A percentile compares a stretch with the other conserved stretches of the same genome.
Conservation (phyloP, 2,329 filamentous ascomycete genomes). For the Verticillium nonalfalfae region DNA sequence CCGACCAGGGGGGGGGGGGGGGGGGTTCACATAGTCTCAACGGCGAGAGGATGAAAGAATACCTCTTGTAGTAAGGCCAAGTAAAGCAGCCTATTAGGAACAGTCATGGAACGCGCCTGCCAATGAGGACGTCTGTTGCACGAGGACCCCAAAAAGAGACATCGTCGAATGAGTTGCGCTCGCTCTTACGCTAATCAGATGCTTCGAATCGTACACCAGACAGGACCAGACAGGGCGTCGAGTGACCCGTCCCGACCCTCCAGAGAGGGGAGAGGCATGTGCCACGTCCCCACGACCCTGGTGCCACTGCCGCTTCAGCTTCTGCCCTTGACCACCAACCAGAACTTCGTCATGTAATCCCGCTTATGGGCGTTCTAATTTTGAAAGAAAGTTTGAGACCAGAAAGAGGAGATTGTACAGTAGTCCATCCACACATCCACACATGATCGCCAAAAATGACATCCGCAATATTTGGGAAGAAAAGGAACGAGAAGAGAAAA, state of each 20-base stretch:
- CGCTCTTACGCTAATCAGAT: background rate
- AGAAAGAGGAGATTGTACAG: background rate
- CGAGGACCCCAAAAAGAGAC: background rate
- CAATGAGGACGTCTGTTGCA: background rate
- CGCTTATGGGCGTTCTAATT: background rate
- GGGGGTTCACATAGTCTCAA: background rate
- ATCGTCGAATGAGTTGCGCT: background rate
- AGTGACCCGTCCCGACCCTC: background rate
- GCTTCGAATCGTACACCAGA: background rate
- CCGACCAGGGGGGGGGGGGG: too few relatives aligned
- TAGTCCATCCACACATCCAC: background rate
- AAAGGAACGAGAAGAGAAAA: background rate
- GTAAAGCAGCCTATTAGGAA: background rate
- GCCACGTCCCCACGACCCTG: background rate
- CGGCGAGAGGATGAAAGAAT: background rate
- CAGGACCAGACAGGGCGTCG: background rate
- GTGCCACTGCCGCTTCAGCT: background rate
- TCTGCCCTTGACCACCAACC: background rate
- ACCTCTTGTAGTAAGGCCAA: too few relatives aligned
- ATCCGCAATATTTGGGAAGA: background rate
- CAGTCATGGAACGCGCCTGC: background rate
- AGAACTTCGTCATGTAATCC: background rate
- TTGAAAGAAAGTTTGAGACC: background rate
- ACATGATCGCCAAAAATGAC: background rate
- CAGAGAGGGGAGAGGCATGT: background rate